phyloP scores from a whole-genome alignment of 2,329 filamentous ascomycete genomes.

The Calonectria fujianensis region DNA sequence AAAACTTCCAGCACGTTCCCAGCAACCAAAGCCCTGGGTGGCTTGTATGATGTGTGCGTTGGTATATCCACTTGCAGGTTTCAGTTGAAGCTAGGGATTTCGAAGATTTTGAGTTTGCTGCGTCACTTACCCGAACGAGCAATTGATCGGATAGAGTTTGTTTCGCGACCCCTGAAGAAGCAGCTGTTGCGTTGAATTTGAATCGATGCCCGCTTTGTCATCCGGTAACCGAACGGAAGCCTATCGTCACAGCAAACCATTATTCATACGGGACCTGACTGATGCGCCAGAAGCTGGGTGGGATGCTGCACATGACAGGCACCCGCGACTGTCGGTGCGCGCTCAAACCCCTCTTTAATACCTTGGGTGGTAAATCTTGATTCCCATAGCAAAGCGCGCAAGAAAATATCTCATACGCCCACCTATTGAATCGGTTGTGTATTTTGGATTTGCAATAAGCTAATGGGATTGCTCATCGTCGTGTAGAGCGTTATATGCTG shows the following conservation, averaged over 20 bases:
- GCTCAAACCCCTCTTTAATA: background rate
- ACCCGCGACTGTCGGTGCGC: background rate
- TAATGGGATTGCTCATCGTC: background rate
- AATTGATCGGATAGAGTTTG: slow-evolving; percentile 4
- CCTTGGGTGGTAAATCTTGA: background rate
- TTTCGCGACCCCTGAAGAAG: background rate
- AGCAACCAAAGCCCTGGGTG: background rate
- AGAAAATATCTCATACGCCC: background rate
- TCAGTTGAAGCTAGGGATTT: background rate
- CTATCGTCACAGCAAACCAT: background rate
- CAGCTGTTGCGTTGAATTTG: background rate
- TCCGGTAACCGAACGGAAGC: background rate
- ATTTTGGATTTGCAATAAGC: background rate
- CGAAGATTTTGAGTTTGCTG: background rate
- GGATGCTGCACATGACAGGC: background rate
- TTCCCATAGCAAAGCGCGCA: background rate
- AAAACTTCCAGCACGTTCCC: background rate
- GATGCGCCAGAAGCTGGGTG: background rate
- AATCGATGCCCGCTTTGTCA: background rate
- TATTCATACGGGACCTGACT: background rate
- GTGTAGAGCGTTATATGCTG: background rate
- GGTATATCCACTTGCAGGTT: background rate
- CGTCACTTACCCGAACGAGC: background rate
- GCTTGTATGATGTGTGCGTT: background rate
- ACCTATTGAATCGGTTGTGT: background rate